These are phyloP conservation scores for Candida maris DNA, from an alignment of 805 yeast species.

Conservation along the genomic window DNA sequence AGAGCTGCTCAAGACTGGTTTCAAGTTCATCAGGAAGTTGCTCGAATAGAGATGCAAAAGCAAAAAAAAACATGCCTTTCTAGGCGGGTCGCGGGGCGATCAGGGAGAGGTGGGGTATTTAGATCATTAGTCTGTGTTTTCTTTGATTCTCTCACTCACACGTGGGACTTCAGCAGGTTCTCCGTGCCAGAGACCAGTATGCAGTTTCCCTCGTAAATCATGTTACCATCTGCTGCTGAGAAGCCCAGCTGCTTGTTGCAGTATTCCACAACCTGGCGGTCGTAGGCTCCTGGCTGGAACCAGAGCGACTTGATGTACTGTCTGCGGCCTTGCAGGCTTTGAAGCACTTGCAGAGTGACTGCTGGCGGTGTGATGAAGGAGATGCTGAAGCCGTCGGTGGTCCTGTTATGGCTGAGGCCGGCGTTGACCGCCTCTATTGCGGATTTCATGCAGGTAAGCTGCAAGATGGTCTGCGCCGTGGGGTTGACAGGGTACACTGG, in stretches of 20 bases:
- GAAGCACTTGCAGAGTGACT: slow-evolving; percentile 46
- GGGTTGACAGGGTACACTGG: slow-evolving; percentile 70
- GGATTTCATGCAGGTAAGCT: slow-evolving; percentile 11
- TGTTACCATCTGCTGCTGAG: slow-evolving; percentile 23
- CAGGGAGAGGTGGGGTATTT: too few relatives aligned
- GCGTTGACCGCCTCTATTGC: slow-evolving; percentile 12
- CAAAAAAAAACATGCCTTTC: too few relatives aligned
- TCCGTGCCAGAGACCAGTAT: slow-evolving; percentile 65
- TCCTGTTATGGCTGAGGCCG: background rate
- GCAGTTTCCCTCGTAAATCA: slow-evolving; percentile 57
- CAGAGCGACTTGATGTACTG: slow-evolving; percentile 53
- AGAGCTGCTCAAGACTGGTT: slow-evolving; percentile 32
- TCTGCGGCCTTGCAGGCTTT: slow-evolving; percentile 31
- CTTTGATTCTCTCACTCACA: slow-evolving; percentile 1
- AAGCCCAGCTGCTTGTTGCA: slow-evolving; percentile 30
- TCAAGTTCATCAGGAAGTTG: slow-evolving; percentile 38
- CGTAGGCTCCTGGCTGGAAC: slow-evolving; percentile 84
- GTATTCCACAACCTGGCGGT: slow-evolving; percentile 42
- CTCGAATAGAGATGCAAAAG: slow-evolving; percentile 13
- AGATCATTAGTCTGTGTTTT: background rate
- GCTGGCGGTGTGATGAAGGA: slow-evolving; percentile 76
- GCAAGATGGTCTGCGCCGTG: slow-evolving; percentile 38
- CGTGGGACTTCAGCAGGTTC: slow-evolving; percentile 26
- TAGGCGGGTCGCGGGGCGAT: too few relatives aligned
- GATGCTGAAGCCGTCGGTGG: slow-evolving; percentile 47